Percentiles rank a stretch among this genome's conserved stretches.
These are phyloP conservation scores for Tylopilus rubrobrunneus DNA, from an alignment of 768 basidiomycete genomes.

Conservation along the genomic window DNA sequence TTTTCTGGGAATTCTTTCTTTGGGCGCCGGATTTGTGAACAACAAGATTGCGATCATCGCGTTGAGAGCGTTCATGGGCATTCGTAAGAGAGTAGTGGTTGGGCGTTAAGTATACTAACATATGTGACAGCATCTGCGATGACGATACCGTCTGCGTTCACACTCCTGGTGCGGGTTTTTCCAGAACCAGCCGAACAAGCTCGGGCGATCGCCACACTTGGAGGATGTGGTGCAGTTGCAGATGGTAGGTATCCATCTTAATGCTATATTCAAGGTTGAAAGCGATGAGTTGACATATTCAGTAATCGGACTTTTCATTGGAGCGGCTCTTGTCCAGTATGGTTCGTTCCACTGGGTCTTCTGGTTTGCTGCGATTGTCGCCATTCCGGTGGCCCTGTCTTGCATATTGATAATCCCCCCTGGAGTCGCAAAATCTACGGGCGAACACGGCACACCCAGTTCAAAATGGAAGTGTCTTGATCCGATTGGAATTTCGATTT, in stretches of 20 bases:
- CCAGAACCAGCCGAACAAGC: slow-evolving; percentile 45
- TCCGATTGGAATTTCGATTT: slow-evolving; percentile 35
- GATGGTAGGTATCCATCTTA: slow-evolving; percentile 30
- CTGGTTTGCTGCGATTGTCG: slow-evolving; percentile 42
- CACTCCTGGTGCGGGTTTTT: slow-evolving; percentile 48
- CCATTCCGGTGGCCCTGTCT: slow-evolving; percentile 29
- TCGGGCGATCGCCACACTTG: slow-evolving; percentile 44
- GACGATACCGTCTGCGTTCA: slow-evolving; percentile 49
- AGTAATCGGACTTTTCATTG: slow-evolving; percentile 43
- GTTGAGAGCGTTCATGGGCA: slow-evolving; percentile 49
- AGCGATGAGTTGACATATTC: not conserved
- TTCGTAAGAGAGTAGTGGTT: slow-evolving; percentile 28
- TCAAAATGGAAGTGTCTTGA: slow-evolving; percentile 34
- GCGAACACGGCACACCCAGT: not conserved
- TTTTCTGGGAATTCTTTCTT: slow-evolving; percentile 39
- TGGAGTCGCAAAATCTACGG: slow-evolving; percentile 5
- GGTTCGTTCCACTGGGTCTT: slow-evolving; percentile 50
- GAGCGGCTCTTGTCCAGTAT: slow-evolving; percentile 40
- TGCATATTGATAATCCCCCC: slow-evolving; percentile 36
- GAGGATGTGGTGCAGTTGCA: slow-evolving; percentile 43
- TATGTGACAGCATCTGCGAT: slow-evolving; percentile 39
- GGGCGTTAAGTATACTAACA: not conserved
- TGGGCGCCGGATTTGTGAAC: slow-evolving; percentile 44
- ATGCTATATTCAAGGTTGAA: not conserved
- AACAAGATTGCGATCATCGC: slow-evolving; percentile 47